A percentile compares a stretch with the other conserved stretches of the same genome.
phyloP scores from a whole-genome alignment of 2,329 filamentous ascomycete species.

The Blumeriella jaapii region DNA sequence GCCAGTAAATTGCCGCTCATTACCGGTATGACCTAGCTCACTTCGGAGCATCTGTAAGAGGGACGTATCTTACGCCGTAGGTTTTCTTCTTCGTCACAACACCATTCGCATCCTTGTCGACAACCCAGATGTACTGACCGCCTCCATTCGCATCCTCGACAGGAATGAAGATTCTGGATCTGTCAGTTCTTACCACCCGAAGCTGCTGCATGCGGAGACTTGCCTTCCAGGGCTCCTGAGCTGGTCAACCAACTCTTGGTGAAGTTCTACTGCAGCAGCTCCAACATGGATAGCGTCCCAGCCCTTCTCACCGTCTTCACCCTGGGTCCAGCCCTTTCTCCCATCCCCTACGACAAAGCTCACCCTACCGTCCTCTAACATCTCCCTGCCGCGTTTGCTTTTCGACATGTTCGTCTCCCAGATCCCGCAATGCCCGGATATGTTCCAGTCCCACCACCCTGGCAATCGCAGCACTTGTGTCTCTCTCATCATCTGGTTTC shows the following conservation, averaged over 20 bases:
- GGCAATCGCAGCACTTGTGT: conserved; percentile 20
- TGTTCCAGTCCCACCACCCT: conserved; percentile 65
- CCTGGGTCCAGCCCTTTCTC: conserved; percentile 46
- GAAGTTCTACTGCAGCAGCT: conserved; percentile 66
- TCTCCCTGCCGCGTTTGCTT: conserved; percentile 41
- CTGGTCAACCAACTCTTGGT: conserved; percentile 63
- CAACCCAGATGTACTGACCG: conserved; percentile 57
- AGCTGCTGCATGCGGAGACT: too few species aligned
- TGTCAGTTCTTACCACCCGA: too few species aligned
- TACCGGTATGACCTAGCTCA: too few species aligned
- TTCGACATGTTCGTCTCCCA: conserved; percentile 59
- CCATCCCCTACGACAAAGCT: conserved; percentile 68
- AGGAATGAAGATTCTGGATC: conserved; percentile 65
- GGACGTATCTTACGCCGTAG: conserved; percentile 67
- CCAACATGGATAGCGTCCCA: conserved; percentile 97
- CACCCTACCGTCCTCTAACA: conserved; percentile 55
- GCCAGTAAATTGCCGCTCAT: too few species aligned
- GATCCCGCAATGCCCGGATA: conserved; percentile 49
- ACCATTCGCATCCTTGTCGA: conserved; percentile 61
- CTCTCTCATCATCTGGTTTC: conserved; percentile 2
- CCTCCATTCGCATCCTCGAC: conserved; percentile 42
- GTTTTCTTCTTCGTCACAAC: conserved; percentile 46
- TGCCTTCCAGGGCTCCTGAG: conserved; percentile 62
- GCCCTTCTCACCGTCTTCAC: conserved; percentile 35
- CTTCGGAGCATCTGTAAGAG: conserved; percentile 56